A percentile compares a stretch with the other conserved stretches of the same genome.
These are phyloP conservation scores for Hypoxylon sp. DNA, from an alignment of 2,329 filamentous ascomycete species.

Conservation along the genomic window DNA sequence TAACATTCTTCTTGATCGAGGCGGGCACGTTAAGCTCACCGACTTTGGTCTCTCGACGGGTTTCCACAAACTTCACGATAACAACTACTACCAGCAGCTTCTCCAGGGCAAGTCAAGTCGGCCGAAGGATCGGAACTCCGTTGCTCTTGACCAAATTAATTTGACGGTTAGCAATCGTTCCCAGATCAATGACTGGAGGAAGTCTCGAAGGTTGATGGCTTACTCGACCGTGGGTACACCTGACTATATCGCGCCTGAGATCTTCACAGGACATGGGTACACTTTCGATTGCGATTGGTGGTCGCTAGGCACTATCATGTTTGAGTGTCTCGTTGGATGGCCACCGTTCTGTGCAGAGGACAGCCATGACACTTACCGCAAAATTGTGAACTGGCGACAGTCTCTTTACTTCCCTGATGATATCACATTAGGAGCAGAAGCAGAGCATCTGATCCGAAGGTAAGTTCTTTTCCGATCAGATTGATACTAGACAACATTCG, in stretches of 20 bases:
- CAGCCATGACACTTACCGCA: conserved; percentile 96
- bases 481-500: conserved; percentile 17
- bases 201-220: conserved; percentile 93
- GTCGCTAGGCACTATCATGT: conserved; percentile 99
- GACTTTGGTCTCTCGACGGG: conserved; percentile 98
- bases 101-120: conserved; percentile 82
- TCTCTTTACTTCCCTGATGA: conserved; percentile 97
- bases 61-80: conserved; percentile 97
- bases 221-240: conserved; percentile 98
- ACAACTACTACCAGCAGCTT: conserved; percentile 97
- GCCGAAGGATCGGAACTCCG: conserved; percentile 86
- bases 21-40: conserved; percentile 97
- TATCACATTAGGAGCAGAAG: conserved; percentile 86
- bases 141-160: conserved; percentile 98
- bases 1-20: conserved; percentile 95
- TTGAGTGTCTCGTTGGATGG: conserved; percentile 98
- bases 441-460: conserved; percentile 93
- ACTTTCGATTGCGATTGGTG: conserved; percentile 99
- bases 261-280: conserved; percentile 96
- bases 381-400: conserved; percentile 98
- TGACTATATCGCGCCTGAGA: conserved; percentile 98
- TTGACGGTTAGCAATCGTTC: conserved; percentile 96
- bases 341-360: conserved; percentile 99
- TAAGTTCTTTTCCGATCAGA: conserved; percentile 57
- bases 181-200: conserved; percentile 98